These are phyloP conservation scores for Lizonia empirigonia DNA, from an alignment of 2,329 filamentous ascomycete genomes.

Conservation along the genomic window DNA sequence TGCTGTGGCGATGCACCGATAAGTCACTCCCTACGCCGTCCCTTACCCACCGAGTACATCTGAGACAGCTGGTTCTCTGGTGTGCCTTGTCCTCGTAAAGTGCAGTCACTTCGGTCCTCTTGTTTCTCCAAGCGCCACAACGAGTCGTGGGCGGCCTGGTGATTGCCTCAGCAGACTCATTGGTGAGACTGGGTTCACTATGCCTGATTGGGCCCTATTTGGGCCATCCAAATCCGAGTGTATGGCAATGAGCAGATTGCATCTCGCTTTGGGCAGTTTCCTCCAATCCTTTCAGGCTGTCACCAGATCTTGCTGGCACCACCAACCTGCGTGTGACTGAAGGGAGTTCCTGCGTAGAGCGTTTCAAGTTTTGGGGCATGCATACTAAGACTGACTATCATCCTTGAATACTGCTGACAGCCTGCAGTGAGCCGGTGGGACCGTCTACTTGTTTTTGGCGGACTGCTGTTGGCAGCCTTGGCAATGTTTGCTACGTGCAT, in stretches of 20 bases:
- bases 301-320: conserved; percentile 36
- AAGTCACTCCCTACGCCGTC: conserved; percentile 4
- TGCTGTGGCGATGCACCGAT: conserved; percentile 29
- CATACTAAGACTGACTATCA: conserved; percentile 39
- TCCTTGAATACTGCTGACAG: conserved; percentile 40
- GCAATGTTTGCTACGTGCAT: conserved; percentile 95
- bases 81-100: conserved; percentile 22
- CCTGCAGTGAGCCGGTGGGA: conserved; percentile 92
- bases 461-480: conserved; percentile 56
- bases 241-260: conserved; percentile 31
- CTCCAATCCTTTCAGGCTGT: conserved; percentile 20
- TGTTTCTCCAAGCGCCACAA: conserved; percentile 16
- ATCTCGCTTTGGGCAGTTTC: conserved; percentile 17
- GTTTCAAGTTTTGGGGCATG: conserved; percentile 42
- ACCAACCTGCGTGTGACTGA: conserved; percentile 42
- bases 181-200: conserved; percentile 33
- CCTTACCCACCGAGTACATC: conserved; percentile 16
- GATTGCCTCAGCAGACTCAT: conserved; percentile 33
- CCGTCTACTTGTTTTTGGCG: conserved; percentile 84
- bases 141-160: conserved; percentile 30
- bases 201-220: conserved; percentile 24
- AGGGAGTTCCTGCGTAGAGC: conserved; percentile 53
- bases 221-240: conserved; percentile 15
- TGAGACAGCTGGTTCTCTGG: conserved; percentile 15
- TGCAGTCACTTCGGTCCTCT: conserved; percentile 12